phyloP scores from a whole-genome alignment of 768 basidiomycete species.

The Mycena vulgaris region DNA sequence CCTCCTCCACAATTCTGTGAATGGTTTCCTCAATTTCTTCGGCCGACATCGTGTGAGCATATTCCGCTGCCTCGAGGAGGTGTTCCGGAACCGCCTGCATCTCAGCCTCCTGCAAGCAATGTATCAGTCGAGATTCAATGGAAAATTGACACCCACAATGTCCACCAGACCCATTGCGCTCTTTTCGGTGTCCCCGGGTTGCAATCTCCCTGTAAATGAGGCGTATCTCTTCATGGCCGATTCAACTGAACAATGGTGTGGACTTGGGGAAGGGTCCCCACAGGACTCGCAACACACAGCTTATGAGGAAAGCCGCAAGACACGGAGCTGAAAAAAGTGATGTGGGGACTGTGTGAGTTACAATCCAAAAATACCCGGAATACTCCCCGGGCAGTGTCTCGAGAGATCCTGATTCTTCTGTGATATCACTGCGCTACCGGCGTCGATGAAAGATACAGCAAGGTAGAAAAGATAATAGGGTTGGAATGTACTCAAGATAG shows the following conservation, averaged over 20 bases:
- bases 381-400: too few species aligned
- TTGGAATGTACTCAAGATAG: too few species aligned
- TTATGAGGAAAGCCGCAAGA: too few species aligned
- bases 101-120: constrained; percentile 20
- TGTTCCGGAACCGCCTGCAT: constrained; percentile 32
- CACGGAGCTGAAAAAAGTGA: too few species aligned
- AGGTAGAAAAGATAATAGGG: too few species aligned
- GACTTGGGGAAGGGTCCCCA: too few species aligned
- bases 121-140: not conserved
- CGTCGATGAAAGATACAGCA: too few species aligned
- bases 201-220: not conserved
- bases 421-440: too few species aligned
- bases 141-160: constrained; percentile 16
- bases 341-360: too few species aligned
- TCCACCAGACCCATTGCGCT: not conserved
- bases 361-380: too few species aligned
- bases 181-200: not conserved
- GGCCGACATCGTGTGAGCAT: constrained; percentile 27
- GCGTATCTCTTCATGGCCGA: not conserved
- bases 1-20: constrained; percentile 35
- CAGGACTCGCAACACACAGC: too few species aligned
- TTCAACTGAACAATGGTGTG: not conserved
- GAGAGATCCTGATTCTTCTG: too few species aligned
- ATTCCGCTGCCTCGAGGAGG: constrained; percentile 32
- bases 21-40: constrained; percentile 38